phyloP scores from a whole-genome alignment of 345 rosid species.

The Physaria fendleri region DNA sequence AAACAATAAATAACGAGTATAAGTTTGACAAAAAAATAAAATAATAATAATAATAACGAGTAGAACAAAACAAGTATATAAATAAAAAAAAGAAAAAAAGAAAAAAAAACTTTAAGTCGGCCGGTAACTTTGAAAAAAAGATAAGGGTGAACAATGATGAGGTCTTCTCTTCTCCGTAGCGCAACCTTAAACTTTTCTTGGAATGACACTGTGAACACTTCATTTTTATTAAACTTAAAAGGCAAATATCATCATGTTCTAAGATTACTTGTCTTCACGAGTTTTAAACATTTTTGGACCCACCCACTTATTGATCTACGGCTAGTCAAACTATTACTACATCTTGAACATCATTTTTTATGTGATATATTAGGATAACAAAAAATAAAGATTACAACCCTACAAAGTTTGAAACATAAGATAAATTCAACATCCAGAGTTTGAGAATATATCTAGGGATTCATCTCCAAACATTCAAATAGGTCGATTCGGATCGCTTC shows the following conservation, averaged over 20 bases:
- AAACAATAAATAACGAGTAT: no score
- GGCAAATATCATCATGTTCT: slow-evolving; percentile 14
- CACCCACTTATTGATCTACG: slow-evolving; percentile 11
- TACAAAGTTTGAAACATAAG: no score
- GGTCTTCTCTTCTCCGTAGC: slow-evolving; percentile 21
- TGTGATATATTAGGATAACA: no score
- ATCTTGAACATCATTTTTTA: no score
- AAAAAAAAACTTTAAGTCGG: slow-evolving; percentile 9
- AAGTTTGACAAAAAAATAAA: no score
- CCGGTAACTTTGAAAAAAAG: slow-evolving; percentile 12
- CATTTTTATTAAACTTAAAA: slow-evolving; percentile 14
- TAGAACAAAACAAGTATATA: not conserved
- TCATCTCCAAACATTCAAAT: no score
- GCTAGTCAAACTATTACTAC: slow-evolving; percentile 4
- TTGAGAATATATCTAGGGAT: no score
- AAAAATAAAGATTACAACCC: no score
- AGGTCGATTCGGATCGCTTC: no score
- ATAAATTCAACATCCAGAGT: no score
- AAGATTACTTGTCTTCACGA: slow-evolving; percentile 28
- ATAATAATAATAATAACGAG: no score
- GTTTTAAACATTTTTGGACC: slow-evolving; percentile 27
- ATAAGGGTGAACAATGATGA: slow-evolving; percentile 17
- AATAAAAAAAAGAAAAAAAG: not conserved
- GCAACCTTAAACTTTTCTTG: slow-evolving; percentile 30
- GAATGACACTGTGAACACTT: slow-evolving; percentile 20